phyloP scores from a whole-genome alignment of 148 eudicot genomes.

The Fagopyrum homotropicum region DNA sequence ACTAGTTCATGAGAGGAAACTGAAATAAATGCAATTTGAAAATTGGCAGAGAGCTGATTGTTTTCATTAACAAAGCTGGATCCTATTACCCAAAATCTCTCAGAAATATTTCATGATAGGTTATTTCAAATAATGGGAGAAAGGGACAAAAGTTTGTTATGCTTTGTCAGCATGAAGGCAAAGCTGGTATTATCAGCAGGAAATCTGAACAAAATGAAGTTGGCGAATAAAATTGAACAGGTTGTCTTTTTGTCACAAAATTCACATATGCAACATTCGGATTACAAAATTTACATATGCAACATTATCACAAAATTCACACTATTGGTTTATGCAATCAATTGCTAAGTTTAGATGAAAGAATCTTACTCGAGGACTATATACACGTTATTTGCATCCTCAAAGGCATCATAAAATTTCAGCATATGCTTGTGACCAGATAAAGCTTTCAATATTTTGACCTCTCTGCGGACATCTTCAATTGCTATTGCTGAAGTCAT shows the following conservation, averaged over 20 bases:
- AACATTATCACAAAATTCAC: background rate
- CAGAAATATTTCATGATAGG: background rate
- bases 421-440: slow-evolving; percentile 83
- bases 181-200: background rate
- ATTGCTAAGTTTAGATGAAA: background rate
- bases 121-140: background rate
- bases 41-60: background rate
- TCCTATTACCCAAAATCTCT: background rate
- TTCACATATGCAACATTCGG: background rate
- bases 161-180: background rate
- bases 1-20: background rate
- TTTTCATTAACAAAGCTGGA: background rate
- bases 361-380: slow-evolving; percentile 94
- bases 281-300: background rate
- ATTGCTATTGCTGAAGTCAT: slow-evolving; percentile 96
- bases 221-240: background rate
- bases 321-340: background rate
- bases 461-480: slow-evolving; percentile 99
- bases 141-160: background rate
- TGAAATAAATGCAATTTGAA: background rate
- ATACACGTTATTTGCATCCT: slow-evolving; percentile 75
- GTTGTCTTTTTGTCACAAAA: background rate
- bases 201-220: background rate
- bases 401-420: slow-evolving; percentile 84
- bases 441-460: slow-evolving; percentile 86